Evolutionary conservation across 2,329 filamentous ascomycete genomes (phyloP).

Genomic region (Fusarium sp.): DNA sequence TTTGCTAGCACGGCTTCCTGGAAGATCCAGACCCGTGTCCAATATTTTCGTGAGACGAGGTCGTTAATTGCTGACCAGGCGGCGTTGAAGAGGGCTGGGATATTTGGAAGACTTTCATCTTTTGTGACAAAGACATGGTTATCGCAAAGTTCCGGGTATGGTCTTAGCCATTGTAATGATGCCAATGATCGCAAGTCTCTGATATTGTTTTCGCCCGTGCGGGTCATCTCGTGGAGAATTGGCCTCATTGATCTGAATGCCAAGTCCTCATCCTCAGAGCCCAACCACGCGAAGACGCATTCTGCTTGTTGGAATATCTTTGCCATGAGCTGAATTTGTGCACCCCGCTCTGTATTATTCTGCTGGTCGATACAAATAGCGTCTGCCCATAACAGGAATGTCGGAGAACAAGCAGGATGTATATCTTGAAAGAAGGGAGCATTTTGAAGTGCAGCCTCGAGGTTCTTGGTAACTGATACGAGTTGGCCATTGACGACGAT

Average conservation of each 20-base stretch:
- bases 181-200: neutral
- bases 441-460: neutral
- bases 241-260: constrained; percentile 1
- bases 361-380: neutral
- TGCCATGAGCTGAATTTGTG: neutral
- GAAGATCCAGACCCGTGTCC: neutral
- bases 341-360: neutral
- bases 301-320: neutral
- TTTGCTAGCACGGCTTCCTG: constrained; percentile 1
- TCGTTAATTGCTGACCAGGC: constrained; percentile 7
- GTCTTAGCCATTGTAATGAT: neutral
- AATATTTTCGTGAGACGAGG: neutral
- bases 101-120: neutral
- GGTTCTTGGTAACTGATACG: neutral
- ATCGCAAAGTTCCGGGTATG: neutral
- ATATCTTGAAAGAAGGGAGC: neutral
- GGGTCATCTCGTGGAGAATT: neutral
- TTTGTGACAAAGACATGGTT: neutral
- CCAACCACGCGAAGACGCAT: constrained; percentile 1
- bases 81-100: neutral
- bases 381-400: neutral
- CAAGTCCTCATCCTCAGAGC: neutral
- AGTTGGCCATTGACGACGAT: neutral
- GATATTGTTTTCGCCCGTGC: neutral
- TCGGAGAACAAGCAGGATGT: neutral